Percentiles rank a stretch among this genome's conserved stretches.
phyloP scores from a whole-genome alignment of 352 stramenopile genomes.

The Aphanomyces stellatus region DNA sequence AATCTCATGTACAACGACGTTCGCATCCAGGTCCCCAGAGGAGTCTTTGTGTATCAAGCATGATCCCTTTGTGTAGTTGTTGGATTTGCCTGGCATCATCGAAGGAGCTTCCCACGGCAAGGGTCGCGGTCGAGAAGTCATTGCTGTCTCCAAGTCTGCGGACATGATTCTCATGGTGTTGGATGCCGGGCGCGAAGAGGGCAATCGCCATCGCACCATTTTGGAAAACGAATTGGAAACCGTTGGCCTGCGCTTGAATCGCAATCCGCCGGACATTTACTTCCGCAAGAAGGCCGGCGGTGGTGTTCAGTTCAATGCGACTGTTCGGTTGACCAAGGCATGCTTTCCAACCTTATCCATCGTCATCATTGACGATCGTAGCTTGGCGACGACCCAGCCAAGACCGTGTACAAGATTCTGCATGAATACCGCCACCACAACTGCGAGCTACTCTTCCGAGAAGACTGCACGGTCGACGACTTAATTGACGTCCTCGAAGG shows the following conservation, averaged over 20 bases:
- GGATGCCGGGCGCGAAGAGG: constrained; percentile 96
- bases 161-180: constrained; percentile 99
- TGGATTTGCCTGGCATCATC: constrained; percentile 99
- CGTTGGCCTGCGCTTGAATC: constrained; percentile 97
- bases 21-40: constrained; percentile 82
- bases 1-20: constrained; percentile 95
- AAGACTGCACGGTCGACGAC: constrained; percentile 96
- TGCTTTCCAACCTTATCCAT: constrained; percentile 33
- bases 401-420: constrained; percentile 86
- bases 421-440: constrained; percentile 98
- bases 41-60: neutral
- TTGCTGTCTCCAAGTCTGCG: constrained; percentile 96
- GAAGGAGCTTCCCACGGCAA: constrained; percentile 98
- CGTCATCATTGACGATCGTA: constrained; percentile 21
- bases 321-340: constrained; percentile 92
- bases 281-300: constrained; percentile 92
- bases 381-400: constrained; percentile 80
- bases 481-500: constrained; percentile 98
- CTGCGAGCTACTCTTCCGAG: constrained; percentile 95
- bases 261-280: constrained; percentile 94
- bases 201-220: constrained; percentile 94
- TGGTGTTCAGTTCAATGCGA: constrained; percentile 95
- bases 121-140: constrained; percentile 97
- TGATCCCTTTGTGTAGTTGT: constrained; percentile 39
- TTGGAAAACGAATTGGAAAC: constrained; percentile 98